A percentile compares a stretch with the other conserved stretches of the same genome.
Conservation (phyloP, 345 rosid genomes). For the Turnera subulata region DNA sequence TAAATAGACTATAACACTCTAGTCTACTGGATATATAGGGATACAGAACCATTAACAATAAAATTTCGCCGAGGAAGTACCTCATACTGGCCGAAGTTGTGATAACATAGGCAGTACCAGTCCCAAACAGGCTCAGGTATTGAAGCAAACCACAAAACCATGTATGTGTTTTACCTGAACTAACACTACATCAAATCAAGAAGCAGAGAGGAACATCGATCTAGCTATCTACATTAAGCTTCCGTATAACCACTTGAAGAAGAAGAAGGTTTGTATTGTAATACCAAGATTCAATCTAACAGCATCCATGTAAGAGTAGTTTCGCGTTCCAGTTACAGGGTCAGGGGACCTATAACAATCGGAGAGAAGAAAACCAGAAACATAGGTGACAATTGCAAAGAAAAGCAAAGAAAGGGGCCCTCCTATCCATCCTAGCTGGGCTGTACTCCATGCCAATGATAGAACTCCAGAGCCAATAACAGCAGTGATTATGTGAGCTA, state of each 20-base stretch:
- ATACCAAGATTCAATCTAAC: conserved; percentile 1
- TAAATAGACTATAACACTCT: no score
- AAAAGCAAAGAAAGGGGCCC: neutral
- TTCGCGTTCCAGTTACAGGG: neutral
- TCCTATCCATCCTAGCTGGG: conserved; percentile 4
- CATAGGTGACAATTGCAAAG: neutral
- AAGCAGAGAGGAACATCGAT: no score
- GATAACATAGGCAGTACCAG: conserved; percentile 39
- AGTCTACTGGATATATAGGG: no score
- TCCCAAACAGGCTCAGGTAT: conserved; percentile 24
- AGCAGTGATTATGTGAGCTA: conserved; percentile 3
- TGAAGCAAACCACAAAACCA: no score
- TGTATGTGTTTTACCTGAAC: no score
- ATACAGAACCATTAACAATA: no score
- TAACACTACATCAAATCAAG: no score
- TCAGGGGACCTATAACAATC: conserved; percentile 3
- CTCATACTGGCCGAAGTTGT: conserved; percentile 42
- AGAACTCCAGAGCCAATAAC: conserved; percentile 8
- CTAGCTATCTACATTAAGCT: no score
- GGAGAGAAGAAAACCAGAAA: neutral
- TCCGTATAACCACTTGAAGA: no score
- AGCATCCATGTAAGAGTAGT: conserved; percentile 8
- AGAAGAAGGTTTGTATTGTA: no score
- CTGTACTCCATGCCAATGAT: conserved; percentile 3
- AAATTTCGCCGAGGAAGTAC: no score